Percentiles rank a stretch among this genome's conserved stretches.
These are phyloP conservation scores for Debaryomyces sp. DNA, from an alignment of 1,139 yeast genomes.

Conservation along the genomic window DNA sequence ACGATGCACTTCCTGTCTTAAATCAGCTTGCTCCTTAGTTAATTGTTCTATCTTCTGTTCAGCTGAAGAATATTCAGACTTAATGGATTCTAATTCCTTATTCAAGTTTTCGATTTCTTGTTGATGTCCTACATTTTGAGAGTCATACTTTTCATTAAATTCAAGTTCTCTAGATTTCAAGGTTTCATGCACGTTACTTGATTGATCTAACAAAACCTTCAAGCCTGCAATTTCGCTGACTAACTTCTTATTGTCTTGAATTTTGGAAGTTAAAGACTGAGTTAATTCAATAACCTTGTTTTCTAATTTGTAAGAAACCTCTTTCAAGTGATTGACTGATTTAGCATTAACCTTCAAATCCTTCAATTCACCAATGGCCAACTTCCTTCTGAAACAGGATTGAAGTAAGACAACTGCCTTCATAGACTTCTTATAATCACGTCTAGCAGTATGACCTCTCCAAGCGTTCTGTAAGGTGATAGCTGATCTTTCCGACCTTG, in stretches of 20 bases:
- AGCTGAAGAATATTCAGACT: constrained; percentile 63
- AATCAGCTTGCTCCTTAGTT: constrained; percentile 62
- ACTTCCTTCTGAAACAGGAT: constrained; percentile 73
- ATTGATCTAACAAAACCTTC: constrained; percentile 58
- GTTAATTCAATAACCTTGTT: constrained; percentile 95
- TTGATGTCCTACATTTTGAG: constrained; percentile 50
- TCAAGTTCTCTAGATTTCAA: constrained; percentile 60
- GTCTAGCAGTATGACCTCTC: constrained; percentile 60
- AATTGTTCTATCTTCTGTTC: constrained; percentile 64
- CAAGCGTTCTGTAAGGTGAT: constrained; percentile 66
- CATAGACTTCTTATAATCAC: constrained; percentile 39
- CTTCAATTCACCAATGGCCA: constrained; percentile 67
- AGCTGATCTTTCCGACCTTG: constrained; percentile 66
- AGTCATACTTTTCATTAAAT: constrained; percentile 48
- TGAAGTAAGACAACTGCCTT: constrained; percentile 73
- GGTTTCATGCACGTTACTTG: constrained; percentile 58
- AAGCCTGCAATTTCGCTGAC: constrained; percentile 60
- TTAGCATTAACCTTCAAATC: constrained; percentile 80
- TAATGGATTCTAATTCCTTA: constrained; percentile 57
- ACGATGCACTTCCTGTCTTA: constrained; percentile 64
- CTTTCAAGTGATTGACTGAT: constrained; percentile 85
- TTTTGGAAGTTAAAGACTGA: constrained; percentile 75
- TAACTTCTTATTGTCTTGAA: constrained; percentile 77
- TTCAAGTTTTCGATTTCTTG: constrained; percentile 56
- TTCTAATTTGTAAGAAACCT: constrained; percentile 89